phyloP scores from a whole-genome alignment of 2,329 filamentous ascomycete species.

The Alternaria sp. region DNA sequence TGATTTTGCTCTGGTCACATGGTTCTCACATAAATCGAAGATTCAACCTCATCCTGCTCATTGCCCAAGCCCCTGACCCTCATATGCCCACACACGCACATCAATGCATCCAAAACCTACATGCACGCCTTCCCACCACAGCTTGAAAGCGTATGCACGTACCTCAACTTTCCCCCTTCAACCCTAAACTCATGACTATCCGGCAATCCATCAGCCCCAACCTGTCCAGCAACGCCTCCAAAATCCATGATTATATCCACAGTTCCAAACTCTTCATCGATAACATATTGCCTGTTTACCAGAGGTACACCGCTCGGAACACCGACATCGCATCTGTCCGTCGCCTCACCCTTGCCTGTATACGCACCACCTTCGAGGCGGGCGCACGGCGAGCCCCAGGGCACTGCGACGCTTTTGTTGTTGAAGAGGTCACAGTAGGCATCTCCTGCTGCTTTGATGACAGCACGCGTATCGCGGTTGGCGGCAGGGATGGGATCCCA shows the following conservation, averaged over 20 bases:
- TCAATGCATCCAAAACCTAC: slow-evolving; percentile 2
- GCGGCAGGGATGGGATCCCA: slow-evolving; percentile 27
- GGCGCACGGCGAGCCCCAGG: slow-evolving; percentile 38
- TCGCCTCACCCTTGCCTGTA: slow-evolving; percentile 32
- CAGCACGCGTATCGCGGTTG: slow-evolving; percentile 26
- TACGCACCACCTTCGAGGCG: slow-evolving; percentile 37
- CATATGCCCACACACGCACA: neutral
- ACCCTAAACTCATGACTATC: slow-evolving; percentile 43
- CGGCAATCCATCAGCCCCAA: slow-evolving; percentile 28
- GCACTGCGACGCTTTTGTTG: slow-evolving; percentile 33
- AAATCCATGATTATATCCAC: slow-evolving; percentile 42
- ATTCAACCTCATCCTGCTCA: neutral
- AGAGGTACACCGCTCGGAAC: slow-evolving; percentile 36
- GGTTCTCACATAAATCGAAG: neutral
- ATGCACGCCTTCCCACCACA: slow-evolving; percentile 36
- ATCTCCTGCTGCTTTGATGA: slow-evolving; percentile 36
- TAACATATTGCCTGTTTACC: slow-evolving; percentile 36
- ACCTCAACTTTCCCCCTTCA: slow-evolving; percentile 38
- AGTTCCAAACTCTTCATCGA: slow-evolving; percentile 40
- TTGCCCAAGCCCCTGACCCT: neutral
- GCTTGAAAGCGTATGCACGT: slow-evolving; percentile 37
- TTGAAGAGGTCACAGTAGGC: slow-evolving; percentile 38
- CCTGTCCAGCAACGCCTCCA: slow-evolving; percentile 20
- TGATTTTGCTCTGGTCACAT: neutral
- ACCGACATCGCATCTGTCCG: slow-evolving; percentile 35